Percentiles rank a stretch among this genome's conserved stretches.
Evolutionary conservation across 768 basidiomycete genomes (phyloP).

Genomic region (Kwoniella sp.): DNA sequence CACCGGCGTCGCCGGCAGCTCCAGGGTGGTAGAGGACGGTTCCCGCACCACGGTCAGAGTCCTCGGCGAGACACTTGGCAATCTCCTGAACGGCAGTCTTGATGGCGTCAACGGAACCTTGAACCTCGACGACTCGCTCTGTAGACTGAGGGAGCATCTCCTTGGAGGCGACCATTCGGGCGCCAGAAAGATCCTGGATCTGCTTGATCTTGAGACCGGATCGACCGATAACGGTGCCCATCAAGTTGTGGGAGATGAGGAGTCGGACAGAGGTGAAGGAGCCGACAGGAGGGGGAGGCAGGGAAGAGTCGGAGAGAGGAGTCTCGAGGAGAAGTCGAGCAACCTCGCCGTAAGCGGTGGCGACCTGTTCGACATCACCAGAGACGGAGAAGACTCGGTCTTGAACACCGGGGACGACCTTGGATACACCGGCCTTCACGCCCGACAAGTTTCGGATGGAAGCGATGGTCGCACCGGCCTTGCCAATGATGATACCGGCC

Average conservation of each 20-base stretch:
- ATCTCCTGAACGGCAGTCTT: constrained; percentile 93
- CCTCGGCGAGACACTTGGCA: constrained; percentile 89
- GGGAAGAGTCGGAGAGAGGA: constrained; percentile 70
- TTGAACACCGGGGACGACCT: constrained; percentile 95
- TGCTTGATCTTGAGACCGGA: constrained; percentile 97
- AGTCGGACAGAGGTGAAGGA: constrained; percentile 84
- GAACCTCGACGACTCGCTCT: constrained; percentile 96
- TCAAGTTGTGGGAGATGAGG: constrained; percentile 96
- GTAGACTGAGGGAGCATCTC: constrained; percentile 99
- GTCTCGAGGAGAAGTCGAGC: constrained; percentile 79
- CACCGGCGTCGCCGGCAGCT: constrained; percentile 61
- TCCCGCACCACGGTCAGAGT: constrained; percentile 91
- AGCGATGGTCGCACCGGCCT: constrained; percentile 95
- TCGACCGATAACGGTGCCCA: constrained; percentile 98
- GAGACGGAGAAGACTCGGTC: constrained; percentile 95
- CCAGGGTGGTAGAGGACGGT: constrained; percentile 97
- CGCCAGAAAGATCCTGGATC: constrained; percentile 93
- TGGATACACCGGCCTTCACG: constrained; percentile 98
- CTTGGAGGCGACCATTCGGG: constrained; percentile 97
- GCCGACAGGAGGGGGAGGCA: constrained; percentile 70
- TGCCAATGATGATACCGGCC: constrained; percentile 61
- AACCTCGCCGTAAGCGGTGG: constrained; percentile 96
- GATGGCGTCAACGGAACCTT: constrained; percentile 89
- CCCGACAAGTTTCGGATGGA: constrained; percentile 92
- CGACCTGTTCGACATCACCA: constrained; percentile 87